A percentile compares a stretch with the other conserved stretches of the same genome.
phyloP scores from a whole-genome alignment of 129 eudicot genomes.

The Tanacetum coccineum region DNA sequence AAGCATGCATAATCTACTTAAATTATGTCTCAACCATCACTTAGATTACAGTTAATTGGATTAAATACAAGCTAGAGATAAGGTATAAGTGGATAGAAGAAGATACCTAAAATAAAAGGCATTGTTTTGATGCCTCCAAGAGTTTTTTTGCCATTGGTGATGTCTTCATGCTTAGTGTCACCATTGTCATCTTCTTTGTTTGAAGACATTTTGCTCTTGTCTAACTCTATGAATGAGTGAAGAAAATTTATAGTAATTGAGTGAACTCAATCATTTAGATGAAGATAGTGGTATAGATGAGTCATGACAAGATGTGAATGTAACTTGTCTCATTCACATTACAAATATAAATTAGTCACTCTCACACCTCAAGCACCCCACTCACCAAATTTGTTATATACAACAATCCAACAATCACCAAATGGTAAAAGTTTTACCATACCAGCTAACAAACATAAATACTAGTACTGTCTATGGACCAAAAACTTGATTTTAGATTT shows the following conservation, averaged over 20 bases:
- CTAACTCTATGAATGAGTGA: conserved; percentile 23
- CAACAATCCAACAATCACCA: conserved; percentile 16
- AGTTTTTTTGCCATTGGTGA: conserved; percentile 32
- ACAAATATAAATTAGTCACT: conserved; percentile 20
- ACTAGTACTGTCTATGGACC: no score
- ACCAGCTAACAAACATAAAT: conserved; percentile 22
- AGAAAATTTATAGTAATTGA: conserved; percentile 22
- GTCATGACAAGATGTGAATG: conserved; percentile 35
- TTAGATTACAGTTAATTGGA: no score
- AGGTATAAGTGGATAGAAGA: background rate
- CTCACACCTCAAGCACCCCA: conserved; percentile 10
- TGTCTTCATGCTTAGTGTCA: conserved; percentile 28
- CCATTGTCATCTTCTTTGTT: conserved; percentile 33
- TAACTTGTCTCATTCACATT: conserved; percentile 27
- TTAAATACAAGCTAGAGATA: background rate
- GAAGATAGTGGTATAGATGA: conserved; percentile 33
- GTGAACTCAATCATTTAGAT: conserved; percentile 31
- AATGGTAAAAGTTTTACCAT: conserved; percentile 23
- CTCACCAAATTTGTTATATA: conserved; percentile 24
- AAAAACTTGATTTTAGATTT: conserved; percentile 5
- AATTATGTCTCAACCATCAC: no score
- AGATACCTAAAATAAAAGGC: conserved; percentile 90
- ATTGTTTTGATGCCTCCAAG: conserved; percentile 90
- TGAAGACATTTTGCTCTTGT: conserved; percentile 30
- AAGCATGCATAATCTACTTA: background rate